Base-by-base conservation (phyloP, 148 eudicot genomes). In the Dysphania ambrosioides region DNA sequence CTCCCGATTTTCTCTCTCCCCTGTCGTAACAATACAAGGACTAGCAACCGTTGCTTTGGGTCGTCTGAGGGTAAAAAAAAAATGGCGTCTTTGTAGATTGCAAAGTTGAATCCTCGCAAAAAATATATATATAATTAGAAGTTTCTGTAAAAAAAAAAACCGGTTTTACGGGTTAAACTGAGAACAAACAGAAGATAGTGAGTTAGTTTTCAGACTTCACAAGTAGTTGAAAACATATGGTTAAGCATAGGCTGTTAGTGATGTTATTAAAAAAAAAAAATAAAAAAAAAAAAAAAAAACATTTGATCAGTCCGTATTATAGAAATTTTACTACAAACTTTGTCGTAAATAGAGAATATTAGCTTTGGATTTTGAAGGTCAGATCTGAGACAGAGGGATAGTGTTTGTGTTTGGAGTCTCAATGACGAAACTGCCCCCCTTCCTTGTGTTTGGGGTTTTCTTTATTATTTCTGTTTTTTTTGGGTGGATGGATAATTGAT, bases 21-120 rank as follows among this genome's bases (percentile, higher is more conserved):
- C 71, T 35, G 56, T 7, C 13, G 16, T 47, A 16, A 47, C 16
- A 47, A 47, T 47, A 47, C 13, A 42, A 42, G 9, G 13, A 42
- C 9, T 42, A 42, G 47, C 47, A 47, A 15, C 62, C 77, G 26
- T 53, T 66, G 1, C 36, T 76, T 30, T 36, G 77, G 75, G 87
- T 85, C 90, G 78, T 85, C 88, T 79, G 75, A 65, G n/a, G n/a
- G n/a, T n/a, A n/a, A n/a, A n/a, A 53, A n/a, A 19, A 53, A 69
- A 85, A 80, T 82, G 80, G 86, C 82, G 79, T 70, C 69, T 67
- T 68, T 83, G 76, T 69, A 74, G 77, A 83, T 78, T 83, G 87
- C 85, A 83, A 83, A 83, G 74, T 83, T 89, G 87, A 87, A 82
- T 85, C 86, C 79, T 83, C 83, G 58, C 55, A 60, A 8, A 68